Percentiles rank a stretch among this genome's conserved stretches.
Conservation (phyloP, 495 filamentous ascomycete species). For the Neurospora sp. region DNA sequence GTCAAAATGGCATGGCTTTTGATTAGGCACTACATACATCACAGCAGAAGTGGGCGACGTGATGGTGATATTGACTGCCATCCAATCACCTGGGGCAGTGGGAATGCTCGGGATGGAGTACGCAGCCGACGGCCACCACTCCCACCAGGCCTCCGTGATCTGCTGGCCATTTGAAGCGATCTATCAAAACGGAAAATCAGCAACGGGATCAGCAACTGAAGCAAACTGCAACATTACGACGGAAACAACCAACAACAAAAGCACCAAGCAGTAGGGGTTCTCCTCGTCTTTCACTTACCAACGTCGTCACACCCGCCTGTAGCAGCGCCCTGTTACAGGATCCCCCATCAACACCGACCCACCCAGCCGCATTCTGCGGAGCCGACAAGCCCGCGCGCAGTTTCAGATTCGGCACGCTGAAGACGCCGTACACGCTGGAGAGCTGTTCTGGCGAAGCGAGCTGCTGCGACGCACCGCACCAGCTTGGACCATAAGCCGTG, state of each 20-base stretch:
- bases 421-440: slow-evolving; percentile 14
- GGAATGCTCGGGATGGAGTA: slow-evolving; percentile 38
- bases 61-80: slow-evolving; percentile 41
- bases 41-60: slow-evolving; percentile 33
- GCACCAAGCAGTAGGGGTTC: too few relatives aligned
- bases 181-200: background rate
- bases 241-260: background rate
- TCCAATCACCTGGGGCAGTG: slow-evolving; percentile 44
- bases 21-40: slow-evolving; percentile 16
- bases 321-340: slow-evolving; percentile 15
- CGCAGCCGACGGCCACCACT: slow-evolving; percentile 50
- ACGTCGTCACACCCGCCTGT: slow-evolving; percentile 22
- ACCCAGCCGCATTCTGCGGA: slow-evolving; percentile 20
- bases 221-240: background rate
- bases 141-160: slow-evolving; percentile 44
- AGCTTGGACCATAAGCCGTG: slow-evolving; percentile 20
- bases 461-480: slow-evolving; percentile 24
- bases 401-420: slow-evolving; percentile 15
- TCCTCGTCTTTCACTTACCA: slow-evolving; percentile 8
- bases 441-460: slow-evolving; percentile 7
- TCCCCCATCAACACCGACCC: slow-evolving; percentile 24
- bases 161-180: slow-evolving; percentile 21
- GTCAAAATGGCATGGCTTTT: background rate
- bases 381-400: slow-evolving; percentile 9
- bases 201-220: background rate